Evolutionary conservation across 2,329 filamentous ascomycete species (phyloP), one percentile per base, ranked within the genome.

Genomic region (Fusarium falciforme): DNA sequence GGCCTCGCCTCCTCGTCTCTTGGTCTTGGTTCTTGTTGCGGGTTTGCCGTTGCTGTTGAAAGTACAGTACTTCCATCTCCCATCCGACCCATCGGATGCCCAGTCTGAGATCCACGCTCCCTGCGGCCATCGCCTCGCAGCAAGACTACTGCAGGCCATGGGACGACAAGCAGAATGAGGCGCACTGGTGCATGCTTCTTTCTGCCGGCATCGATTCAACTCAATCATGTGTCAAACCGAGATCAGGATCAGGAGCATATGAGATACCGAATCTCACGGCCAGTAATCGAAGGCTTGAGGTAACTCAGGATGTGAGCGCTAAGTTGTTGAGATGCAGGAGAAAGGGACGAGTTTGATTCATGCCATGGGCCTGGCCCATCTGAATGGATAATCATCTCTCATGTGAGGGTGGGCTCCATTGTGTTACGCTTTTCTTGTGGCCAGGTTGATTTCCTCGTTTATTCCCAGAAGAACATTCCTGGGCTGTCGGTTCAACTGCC

Each of bases 101-200:
- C 57, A 33, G 68, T 66, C 59, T 70, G 27, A 66, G 72, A 75
- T 76, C 73, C 71, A 76, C 61, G 73, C 62, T 64, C 68, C 40
- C 70, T 71, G 71, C 61, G 58, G 57, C 49, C 67, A 72, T 66
- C 68, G 70, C 64, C 63, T 76, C 66, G 70, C 63, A 63, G 68
- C 59, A 27, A 60, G 61, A 71, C 74, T 76, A 78, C 74, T 77
- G 75, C 70, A 77, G 70, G 76, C 68, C 67, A 75, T 71, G 65
- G 55, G 67, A 67, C 70, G 64, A 64, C 52, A 65, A 61, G 44
- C 61, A 73, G 31, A 40, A 65, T 66, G 68, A 68, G 68, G 61
- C 55, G 49, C 58, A 68, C 52, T 49, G 61, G 38, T 61, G 64
- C 57, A 60, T 42, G 62, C 60, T 66, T 73, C 62, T 61, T 61